Percentiles rank a stretch among this genome's conserved stretches.
Conservation (phyloP, 345 rosid species). For the Hibiscus mutabilis region DNA sequence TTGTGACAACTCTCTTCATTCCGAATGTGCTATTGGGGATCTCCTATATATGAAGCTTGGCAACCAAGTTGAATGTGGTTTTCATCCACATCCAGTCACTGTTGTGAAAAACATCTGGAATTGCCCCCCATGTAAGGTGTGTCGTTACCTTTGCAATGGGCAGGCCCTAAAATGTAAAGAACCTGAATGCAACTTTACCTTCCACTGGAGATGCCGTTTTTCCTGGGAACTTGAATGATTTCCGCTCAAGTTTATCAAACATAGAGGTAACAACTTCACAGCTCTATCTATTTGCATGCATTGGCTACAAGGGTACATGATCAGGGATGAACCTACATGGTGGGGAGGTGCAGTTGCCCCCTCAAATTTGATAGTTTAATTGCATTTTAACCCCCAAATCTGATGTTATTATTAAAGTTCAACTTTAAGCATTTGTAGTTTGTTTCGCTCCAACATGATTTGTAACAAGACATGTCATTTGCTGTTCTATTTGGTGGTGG, state of each 20-base stretch:
- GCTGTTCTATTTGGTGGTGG: too few relatives aligned
- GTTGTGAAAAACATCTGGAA: background rate
- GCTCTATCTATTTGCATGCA: too few relatives aligned
- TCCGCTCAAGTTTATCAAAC: background rate
- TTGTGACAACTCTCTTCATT: background rate
- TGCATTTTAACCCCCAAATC: too few relatives aligned
- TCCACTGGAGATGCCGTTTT: background rate
- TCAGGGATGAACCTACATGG: too few relatives aligned
- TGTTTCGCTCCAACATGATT: too few relatives aligned
- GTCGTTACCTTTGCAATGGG: background rate
- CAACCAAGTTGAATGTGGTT: too few relatives aligned
- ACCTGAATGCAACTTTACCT: background rate
- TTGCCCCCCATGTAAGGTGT: background rate
- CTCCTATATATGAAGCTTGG: background rate
- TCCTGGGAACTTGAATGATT: background rate
- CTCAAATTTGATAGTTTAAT: too few relatives aligned
- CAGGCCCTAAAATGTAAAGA: background rate
- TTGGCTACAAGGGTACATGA: too few relatives aligned
- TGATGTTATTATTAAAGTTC: too few relatives aligned
- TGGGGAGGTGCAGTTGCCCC: too few relatives aligned
- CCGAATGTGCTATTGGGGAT: background rate
- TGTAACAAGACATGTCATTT: too few relatives aligned
- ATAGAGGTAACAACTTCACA: background rate
- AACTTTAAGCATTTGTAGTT: too few relatives aligned
- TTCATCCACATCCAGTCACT: background rate